Evolutionary conservation across 2,329 filamentous ascomycete genomes (phyloP).

Genomic region (Fusarium sp.): DNA sequence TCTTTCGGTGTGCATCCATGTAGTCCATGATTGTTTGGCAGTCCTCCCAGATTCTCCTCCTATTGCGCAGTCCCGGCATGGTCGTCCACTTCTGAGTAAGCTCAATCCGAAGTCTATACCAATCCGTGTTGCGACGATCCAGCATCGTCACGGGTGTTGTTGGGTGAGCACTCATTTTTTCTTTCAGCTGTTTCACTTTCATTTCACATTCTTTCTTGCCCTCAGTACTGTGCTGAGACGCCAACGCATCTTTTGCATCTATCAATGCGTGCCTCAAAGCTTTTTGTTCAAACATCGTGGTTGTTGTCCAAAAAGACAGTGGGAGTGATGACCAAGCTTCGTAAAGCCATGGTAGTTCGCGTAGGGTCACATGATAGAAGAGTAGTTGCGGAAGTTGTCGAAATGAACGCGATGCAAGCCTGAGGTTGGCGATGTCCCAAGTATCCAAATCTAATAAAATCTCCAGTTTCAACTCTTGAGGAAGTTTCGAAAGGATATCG

Average conservation of each 20-base stretch:
- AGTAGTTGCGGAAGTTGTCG: conserved; percentile 15
- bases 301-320: conserved; percentile 36
- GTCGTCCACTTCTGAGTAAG: neutral
- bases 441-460: conserved; percentile 5
- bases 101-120: conserved; percentile 7
- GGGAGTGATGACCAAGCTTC: conserved; percentile 36
- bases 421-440: conserved; percentile 18
- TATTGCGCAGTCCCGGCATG: conserved; percentile 11
- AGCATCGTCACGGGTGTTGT: neutral
- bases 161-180: neutral
- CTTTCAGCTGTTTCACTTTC: neutral
- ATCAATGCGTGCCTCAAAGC: neutral
- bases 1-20: conserved; percentile 6
- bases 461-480: conserved; percentile 10
- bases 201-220: neutral
- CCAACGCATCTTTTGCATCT: neutral
- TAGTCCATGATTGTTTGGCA: conserved; percentile 23
- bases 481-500: conserved; percentile 6
- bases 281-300: conserved; percentile 7
- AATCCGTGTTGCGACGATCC: neutral
- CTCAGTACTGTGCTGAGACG: too few species aligned
- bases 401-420: conserved; percentile 27
- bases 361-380: conserved; percentile 16
- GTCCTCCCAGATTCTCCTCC: conserved; percentile 23
- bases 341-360: conserved; percentile 34